Conservation (phyloP, 2,329 filamentous ascomycete species). For the Alternaria arborescens region DNA sequence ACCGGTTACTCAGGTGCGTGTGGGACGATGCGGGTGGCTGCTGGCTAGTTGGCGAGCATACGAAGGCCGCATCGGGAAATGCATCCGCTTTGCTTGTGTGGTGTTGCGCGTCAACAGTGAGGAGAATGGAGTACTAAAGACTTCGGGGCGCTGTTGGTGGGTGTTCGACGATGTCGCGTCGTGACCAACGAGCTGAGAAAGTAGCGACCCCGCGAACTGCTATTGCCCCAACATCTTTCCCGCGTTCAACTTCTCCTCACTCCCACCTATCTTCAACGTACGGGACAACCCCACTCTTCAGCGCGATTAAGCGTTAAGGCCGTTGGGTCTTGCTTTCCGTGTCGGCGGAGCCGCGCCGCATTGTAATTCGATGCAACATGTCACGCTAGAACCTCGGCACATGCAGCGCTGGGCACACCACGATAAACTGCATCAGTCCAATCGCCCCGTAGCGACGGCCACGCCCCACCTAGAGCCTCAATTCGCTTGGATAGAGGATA, state of each 20-base stretch:
- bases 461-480: constrained; percentile 3
- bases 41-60: background rate
- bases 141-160: background rate
- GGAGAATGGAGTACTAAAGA: background rate
- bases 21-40: constrained; percentile 9
- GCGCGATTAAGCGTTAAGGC: background rate
- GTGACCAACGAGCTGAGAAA: background rate
- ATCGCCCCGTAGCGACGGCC: background rate
- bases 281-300: background rate
- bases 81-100: constrained; percentile 1
- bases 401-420: background rate
- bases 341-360: background rate
- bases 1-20: background rate
- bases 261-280: background rate
- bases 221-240: background rate
- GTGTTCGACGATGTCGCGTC: background rate
- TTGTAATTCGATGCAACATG: background rate
- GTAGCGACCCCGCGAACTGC: background rate
- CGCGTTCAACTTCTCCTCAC: constrained; percentile 1
- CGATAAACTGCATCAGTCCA: background rate
- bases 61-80: constrained; percentile 10
- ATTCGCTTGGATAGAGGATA: background rate
- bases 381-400: background rate
- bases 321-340: background rate
- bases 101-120: background rate